A percentile compares a stretch with the other conserved stretches of the same genome.
phyloP scores from a whole-genome alignment of 441 rosid species.

The Euphorbia celastroides region DNA sequence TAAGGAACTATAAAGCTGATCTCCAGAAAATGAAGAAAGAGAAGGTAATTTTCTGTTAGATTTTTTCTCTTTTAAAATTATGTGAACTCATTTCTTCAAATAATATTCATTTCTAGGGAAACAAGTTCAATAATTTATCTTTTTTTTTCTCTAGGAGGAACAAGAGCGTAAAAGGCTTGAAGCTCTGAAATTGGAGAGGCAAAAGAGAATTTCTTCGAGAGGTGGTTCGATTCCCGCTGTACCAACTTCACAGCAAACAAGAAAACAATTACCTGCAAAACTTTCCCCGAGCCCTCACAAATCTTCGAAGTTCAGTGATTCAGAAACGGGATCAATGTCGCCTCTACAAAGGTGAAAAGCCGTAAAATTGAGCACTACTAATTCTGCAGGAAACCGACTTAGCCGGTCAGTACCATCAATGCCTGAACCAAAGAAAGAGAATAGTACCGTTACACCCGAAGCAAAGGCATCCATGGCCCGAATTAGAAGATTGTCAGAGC shows the following conservation, averaged over 20 bases:
- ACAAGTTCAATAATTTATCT: neutral
- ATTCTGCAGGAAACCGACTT: slow-evolving; percentile 50
- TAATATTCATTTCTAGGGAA: neutral
- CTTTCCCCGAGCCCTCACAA: slow-evolving; percentile 60
- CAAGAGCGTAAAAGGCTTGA: slow-evolving; percentile 73
- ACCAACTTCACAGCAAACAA: slow-evolving; percentile 41
- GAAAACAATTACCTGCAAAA: slow-evolving; percentile 53
- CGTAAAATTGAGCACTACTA: slow-evolving; percentile 47
- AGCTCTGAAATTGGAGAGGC: slow-evolving; percentile 79
- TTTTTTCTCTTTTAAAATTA: too few species aligned
- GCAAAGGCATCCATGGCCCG: slow-evolving; percentile 59
- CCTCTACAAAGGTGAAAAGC: slow-evolving; percentile 68
- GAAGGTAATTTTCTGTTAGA: slow-evolving; percentile 44
- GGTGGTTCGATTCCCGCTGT: slow-evolving; percentile 47
- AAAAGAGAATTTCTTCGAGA: slow-evolving; percentile 88
- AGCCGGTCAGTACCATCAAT: slow-evolving; percentile 65
- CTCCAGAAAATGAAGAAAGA: slow-evolving; percentile 92
- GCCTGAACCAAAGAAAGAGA: slow-evolving; percentile 58
- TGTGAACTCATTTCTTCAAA: too few species aligned
- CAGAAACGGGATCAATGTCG: slow-evolving; percentile 69
- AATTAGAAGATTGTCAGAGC: slow-evolving; percentile 89
- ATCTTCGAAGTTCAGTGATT: slow-evolving; percentile 81
- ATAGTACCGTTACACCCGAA: slow-evolving; percentile 34
- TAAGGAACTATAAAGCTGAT: slow-evolving; percentile 84
- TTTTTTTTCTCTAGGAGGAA: slow-evolving; percentile 57